These are phyloP conservation scores for Termitomyces heimii DNA, from an alignment of 768 basidiomycete species.

Conservation along the genomic window DNA sequence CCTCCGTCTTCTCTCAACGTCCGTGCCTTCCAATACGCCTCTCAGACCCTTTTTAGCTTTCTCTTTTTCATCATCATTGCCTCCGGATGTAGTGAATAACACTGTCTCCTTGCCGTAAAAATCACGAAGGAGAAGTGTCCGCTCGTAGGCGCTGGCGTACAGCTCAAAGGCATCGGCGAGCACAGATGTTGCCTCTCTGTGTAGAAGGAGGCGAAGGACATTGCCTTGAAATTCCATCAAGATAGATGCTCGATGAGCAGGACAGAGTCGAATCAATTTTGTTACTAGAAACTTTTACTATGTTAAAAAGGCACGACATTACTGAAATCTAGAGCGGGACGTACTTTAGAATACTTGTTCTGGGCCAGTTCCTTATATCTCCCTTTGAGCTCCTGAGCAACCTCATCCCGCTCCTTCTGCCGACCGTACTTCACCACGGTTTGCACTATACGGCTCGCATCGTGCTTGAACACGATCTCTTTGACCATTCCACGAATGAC, in stretches of 20 bases:
- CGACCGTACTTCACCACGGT: constrained; percentile 79
- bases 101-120: constrained; percentile 89
- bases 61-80: constrained; percentile 59
- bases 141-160: constrained; percentile 80
- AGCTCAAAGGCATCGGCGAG: constrained; percentile 88
- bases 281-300: constrained; percentile 63
- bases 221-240: constrained; percentile 73
- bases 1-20: constrained; percentile 59
- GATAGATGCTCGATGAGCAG: constrained; percentile 69
- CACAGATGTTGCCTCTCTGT: constrained; percentile 78
- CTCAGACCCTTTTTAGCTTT: constrained; percentile 59
- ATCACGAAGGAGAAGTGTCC: constrained; percentile 72
- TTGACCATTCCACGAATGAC: constrained; percentile 77
- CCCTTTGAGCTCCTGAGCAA: constrained; percentile 81
- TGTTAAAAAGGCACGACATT: not conserved
- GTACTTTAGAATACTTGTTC: constrained; percentile 87
- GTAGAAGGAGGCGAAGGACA: constrained; percentile 73
- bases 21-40: constrained; percentile 60
- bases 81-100: constrained; percentile 54
- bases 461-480: constrained; percentile 87
- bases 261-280: constrained; percentile 74
- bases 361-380: constrained; percentile 72
- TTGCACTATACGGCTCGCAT: constrained; percentile 83
- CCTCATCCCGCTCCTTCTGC: constrained; percentile 68
- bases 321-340: constrained; percentile 3